Percentiles rank a stretch among this genome's conserved stretches.
Conservation (phyloP, 305 asterid genomes). For the Petunia hybrid region DNA sequence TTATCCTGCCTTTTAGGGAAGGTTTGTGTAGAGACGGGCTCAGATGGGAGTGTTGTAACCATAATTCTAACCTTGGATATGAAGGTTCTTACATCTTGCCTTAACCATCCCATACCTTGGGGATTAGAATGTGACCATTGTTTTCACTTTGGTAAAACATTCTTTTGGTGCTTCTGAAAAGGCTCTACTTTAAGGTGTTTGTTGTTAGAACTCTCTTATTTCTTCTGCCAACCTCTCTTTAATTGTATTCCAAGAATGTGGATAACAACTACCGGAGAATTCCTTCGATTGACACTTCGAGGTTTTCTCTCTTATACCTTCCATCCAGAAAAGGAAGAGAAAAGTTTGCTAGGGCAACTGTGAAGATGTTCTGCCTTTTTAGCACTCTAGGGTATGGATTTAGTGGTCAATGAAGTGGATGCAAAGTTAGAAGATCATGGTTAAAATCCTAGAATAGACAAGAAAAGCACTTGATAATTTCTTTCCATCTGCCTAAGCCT, state of each 20-base stretch:
- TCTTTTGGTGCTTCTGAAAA: not conserved
- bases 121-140: no score
- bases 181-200: not conserved
- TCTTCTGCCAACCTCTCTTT: not conserved
- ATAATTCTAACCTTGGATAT: not conserved
- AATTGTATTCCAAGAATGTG: not conserved
- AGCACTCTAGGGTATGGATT: no score
- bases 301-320: not conserved
- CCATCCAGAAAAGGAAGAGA: not conserved
- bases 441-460: no score
- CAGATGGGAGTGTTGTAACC: not conserved
- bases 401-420: no score
- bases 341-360: not conserved
- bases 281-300: not conserved
- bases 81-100: not conserved
- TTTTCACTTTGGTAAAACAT: not conserved
- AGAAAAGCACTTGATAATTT: no score
- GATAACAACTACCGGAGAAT: not conserved
- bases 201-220: not conserved
- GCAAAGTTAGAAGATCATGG: no score
- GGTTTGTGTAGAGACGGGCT: not conserved
- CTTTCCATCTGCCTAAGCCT: no score
- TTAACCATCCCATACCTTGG: no score
- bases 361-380: no score
- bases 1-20: not conserved